Conservation (phyloP, 495 filamentous ascomycete genomes). For the Aspergillus wentii region DNA sequence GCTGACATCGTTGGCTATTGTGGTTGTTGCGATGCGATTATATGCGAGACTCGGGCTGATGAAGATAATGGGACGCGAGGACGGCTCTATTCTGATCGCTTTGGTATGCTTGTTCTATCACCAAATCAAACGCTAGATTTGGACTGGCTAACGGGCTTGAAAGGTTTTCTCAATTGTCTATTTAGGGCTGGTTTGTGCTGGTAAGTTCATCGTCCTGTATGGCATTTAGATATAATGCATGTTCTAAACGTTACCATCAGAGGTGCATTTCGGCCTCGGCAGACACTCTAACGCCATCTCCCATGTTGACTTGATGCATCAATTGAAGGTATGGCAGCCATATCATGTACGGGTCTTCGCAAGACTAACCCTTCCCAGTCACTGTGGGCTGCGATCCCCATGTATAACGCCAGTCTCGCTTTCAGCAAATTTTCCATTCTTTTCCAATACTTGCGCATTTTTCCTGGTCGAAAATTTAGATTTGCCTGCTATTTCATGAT, state of each 20-base stretch:
- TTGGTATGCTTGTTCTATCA: conserved; percentile 16
- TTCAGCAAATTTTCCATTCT: conserved; percentile 45
- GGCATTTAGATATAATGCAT: too few relatives aligned
- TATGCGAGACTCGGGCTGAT: conserved; percentile 31
- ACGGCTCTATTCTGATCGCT: conserved; percentile 29
- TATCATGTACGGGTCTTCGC: too few relatives aligned
- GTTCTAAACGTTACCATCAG: conserved; percentile 12
- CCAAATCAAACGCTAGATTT: too few relatives aligned
- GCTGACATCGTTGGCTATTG: conserved; percentile 21
- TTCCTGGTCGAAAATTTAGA: conserved; percentile 30
- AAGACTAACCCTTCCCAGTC: too few relatives aligned
- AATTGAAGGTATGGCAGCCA: conserved; percentile 25
- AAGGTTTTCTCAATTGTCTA: conserved; percentile 27
- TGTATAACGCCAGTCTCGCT: conserved; percentile 35
- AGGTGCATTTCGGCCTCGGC: conserved; percentile 29
- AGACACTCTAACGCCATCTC: conserved; percentile 17
- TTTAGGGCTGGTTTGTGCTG: conserved; percentile 26
- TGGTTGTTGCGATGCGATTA: conserved; percentile 29
- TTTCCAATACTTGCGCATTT: conserved; percentile 46
- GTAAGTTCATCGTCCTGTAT: conserved; percentile 16
- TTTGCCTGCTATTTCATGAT: conserved; percentile 27
- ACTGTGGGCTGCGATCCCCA: conserved; percentile 36
- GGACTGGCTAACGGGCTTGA: not conserved
- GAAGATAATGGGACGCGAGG: conserved; percentile 32
- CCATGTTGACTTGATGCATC: conserved; percentile 12